These are phyloP conservation scores for Cystobasidium slooffiae DNA, from an alignment of 1,284 basidiomycete genomes.

Conservation along the genomic window DNA sequence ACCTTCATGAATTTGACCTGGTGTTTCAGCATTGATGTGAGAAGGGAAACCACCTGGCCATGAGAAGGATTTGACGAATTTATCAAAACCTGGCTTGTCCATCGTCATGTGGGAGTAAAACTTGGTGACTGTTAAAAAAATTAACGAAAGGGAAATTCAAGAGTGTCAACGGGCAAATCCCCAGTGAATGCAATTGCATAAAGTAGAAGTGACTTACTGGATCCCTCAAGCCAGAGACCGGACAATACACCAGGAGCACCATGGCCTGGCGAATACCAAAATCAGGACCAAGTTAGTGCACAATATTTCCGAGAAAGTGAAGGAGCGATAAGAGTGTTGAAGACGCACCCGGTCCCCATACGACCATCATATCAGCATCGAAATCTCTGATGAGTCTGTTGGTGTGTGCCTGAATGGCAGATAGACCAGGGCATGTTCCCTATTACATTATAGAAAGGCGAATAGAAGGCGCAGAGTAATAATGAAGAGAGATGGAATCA, in stretches of 20 bases:
- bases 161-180: no score
- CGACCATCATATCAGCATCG: slow-evolving; percentile 47
- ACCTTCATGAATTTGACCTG: slow-evolving; percentile 86
- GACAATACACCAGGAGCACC: slow-evolving; percentile 76
- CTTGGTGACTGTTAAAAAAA: slow-evolving; percentile 59
- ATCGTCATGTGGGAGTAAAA: slow-evolving; percentile 76
- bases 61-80: slow-evolving; percentile 65
- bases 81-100: slow-evolving; percentile 64
- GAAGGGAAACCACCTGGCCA: slow-evolving; percentile 61
- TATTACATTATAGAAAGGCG: slow-evolving; percentile 36
- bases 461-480: background rate
- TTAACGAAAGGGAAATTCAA: background rate
- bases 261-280: slow-evolving; percentile 51
- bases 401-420: slow-evolving; percentile 77
- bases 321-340: background rate
- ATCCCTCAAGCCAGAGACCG: slow-evolving; percentile 79
- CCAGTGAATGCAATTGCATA: no score
- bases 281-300: background rate
- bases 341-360: slow-evolving; percentile 53
- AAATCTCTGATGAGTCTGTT: slow-evolving; percentile 67
- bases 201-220: slow-evolving; percentile 55
- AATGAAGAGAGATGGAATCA: no score
- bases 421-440: slow-evolving; percentile 67
- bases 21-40: slow-evolving; percentile 66
- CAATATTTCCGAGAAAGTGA: background rate